A percentile compares a stretch with the other conserved stretches of the same genome.
Evolutionary conservation across 495 filamentous ascomycete genomes (phyloP).

Genomic region (Lepidopterella palustris): DNA sequence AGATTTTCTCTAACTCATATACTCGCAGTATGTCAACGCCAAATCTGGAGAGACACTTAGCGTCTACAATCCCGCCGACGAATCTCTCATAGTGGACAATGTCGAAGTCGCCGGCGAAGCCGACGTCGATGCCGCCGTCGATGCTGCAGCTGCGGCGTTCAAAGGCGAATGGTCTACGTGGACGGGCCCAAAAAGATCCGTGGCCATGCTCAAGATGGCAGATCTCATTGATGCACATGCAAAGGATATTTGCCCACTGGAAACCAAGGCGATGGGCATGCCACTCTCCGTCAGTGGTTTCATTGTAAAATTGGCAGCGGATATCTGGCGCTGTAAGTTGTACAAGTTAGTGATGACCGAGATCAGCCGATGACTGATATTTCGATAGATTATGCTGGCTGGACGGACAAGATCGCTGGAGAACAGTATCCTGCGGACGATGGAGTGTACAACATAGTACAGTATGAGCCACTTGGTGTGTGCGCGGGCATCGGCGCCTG

Average conservation of each 20-base stretch:
- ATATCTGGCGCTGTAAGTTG: conserved; percentile 16
- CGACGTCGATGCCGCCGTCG: conserved; percentile 29
- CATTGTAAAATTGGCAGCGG: neutral
- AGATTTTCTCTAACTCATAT: neutral
- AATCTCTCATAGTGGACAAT: conserved; percentile 22
- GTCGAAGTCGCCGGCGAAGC: conserved; percentile 26
- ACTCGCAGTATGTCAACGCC: conserved; percentile 24
- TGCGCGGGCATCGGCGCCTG: conserved; percentile 37
- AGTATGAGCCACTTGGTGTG: conserved; percentile 37
- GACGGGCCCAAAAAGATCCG: conserved; percentile 5
- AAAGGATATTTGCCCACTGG: conserved; percentile 17
- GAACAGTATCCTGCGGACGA: conserved; percentile 27
- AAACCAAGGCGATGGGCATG: conserved; percentile 20
- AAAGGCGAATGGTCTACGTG: conserved; percentile 23
- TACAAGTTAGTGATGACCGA: neutral
- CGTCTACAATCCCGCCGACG: conserved; percentile 24
- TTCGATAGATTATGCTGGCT: conserved; percentile 25
- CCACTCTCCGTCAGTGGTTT: conserved; percentile 10
- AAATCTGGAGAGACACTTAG: conserved; percentile 22
- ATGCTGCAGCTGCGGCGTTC: conserved; percentile 25
- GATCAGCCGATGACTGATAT: neutral
- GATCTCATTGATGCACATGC: conserved; percentile 23
- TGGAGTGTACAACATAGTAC: conserved; percentile 38
- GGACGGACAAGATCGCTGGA: conserved; percentile 24
- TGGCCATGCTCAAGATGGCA: conserved; percentile 26